Conservation (phyloP, 1,139 yeast species). For the Pichia sp. region DNA sequence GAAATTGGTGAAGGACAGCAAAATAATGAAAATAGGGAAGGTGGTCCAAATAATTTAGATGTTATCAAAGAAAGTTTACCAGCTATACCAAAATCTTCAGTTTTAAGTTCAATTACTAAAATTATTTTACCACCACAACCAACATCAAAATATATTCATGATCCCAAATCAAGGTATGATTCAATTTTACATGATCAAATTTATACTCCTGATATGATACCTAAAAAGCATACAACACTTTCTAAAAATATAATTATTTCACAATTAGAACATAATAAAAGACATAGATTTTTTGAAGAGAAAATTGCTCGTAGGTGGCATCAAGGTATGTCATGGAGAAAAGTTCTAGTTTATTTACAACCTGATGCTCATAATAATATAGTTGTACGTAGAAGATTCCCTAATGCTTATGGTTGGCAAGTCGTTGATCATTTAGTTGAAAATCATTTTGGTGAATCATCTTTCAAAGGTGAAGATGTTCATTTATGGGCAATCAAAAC, state of each 20-base stretch:
- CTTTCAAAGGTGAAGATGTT: constrained; percentile 21
- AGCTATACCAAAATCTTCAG: constrained; percentile 56
- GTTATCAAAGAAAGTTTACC: constrained; percentile 7
- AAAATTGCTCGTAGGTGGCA: constrained; percentile 87
- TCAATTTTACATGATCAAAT: constrained; percentile 71
- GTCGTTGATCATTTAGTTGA: constrained; percentile 75
- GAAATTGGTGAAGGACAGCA: constrained; percentile 7
- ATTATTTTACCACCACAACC: constrained; percentile 87
- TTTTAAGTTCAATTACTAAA: constrained; percentile 76
- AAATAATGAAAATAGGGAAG: constrained; percentile 7
- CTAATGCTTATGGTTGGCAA: constrained; percentile 96
- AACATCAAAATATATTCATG: constrained; percentile 56
- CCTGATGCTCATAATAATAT: constrained; percentile 98
- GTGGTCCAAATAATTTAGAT: background rate
- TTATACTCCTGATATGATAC: constrained; percentile 53
- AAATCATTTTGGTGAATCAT: constrained; percentile 45
- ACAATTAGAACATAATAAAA: constrained; percentile 23
- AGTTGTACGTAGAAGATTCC: constrained; percentile 77
- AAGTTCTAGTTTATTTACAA: constrained; percentile 73
- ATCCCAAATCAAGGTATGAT: constrained; percentile 44
- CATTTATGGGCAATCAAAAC: constrained; percentile 17
- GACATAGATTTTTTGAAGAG: constrained; percentile 53
- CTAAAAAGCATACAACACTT: constrained; percentile 17
- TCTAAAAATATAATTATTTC: constrained; percentile 12
- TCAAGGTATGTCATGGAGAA: constrained; percentile 79